Percentiles rank a stretch among this genome's conserved stretches.
These are phyloP conservation scores for Talaromyces amestolkiae DNA, from an alignment of 2,329 filamentous ascomycete species.

Conservation along the genomic window DNA sequence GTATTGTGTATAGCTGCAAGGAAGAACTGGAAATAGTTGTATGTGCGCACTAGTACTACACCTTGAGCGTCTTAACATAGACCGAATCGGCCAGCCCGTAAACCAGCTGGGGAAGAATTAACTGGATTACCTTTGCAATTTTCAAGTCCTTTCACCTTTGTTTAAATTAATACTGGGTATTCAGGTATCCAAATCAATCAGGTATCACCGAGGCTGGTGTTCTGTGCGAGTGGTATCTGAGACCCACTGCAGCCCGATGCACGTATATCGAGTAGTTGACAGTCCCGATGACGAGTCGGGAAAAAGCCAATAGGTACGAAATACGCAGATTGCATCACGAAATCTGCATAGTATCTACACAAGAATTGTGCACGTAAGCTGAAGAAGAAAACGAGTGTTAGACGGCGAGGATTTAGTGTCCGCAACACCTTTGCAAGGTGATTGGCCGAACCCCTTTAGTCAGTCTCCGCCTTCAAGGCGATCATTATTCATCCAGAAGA, in stretches of 20 bases:
- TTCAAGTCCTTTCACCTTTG: background rate
- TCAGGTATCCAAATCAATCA: background rate
- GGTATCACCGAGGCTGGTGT: background rate
- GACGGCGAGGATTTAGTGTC: background rate
- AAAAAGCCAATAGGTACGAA: background rate
- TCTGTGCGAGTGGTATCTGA: background rate
- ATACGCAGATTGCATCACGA: background rate
- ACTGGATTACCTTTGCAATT: background rate
- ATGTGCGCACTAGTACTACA: background rate
- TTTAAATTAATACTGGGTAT: background rate
- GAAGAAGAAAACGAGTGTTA: background rate
- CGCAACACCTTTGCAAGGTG: background rate
- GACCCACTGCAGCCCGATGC: background rate
- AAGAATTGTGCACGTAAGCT: background rate
- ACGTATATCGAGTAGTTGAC: background rate
- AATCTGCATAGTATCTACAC: background rate
- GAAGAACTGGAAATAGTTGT: background rate
- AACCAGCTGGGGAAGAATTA: too few species aligned
- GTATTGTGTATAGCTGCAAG: constrained; percentile 3
- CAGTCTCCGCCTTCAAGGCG: background rate
- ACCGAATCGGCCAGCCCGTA: too few species aligned
- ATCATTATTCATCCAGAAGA: background rate
- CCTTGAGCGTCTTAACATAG: too few species aligned
- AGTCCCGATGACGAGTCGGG: background rate
- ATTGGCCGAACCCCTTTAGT: background rate